Base-by-base conservation (phyloP, 1,284 basidiomycete species). In the Melampsora americana region DNA sequence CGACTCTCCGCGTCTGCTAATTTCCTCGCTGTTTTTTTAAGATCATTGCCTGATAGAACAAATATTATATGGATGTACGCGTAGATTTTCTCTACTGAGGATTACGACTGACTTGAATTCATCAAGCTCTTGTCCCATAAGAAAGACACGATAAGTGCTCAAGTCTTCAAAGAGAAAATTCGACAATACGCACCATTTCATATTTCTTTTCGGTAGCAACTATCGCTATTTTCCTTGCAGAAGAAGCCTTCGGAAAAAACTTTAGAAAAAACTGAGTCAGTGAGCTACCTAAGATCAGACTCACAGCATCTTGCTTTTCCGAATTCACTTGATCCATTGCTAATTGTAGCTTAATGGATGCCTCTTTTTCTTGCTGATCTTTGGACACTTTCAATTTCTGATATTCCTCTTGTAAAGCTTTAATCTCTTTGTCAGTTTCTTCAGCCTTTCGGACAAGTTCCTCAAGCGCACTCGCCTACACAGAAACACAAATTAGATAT, bases 201-300 rank as follows among this genome's bases (percentile, higher is more conserved):
- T 73, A 73, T 62, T 73, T 73, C 18, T 53, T 61, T 50, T 73
- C 62, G 23, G 64, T 39, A 66, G 70, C 42, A 16, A 44, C 70
- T 6, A 73, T 65, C 42, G 48, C 70, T 32, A 65, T 66, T 18
- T 48, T 48, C 35, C 70, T 48, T 18, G 70, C 70, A 9, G 14
- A 26, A 50, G 48, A 73, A 28, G 62, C 70, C 70, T 73, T 12
- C 12, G 20, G 53, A 39, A 28, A 32, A 66, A 53, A 59, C 18
- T n/a, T 73, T 42, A 42, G 39, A 42, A 42, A 42, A 42, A 42
- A 42, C 12, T 42, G 9, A 30, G 35, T 53, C 62, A 66, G 62
- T 18, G 32, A 14, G 23, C 48, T 26, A 59, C 23, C 9, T 56
- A 71, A 28, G 50, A 62, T 42, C 1, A 28, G 39, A 35, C 30